Evolutionary conservation across 148 eudicot species (phyloP), one percentile per base, ranked within the genome.

Genomic region (Heliosperma pusillum): DNA sequence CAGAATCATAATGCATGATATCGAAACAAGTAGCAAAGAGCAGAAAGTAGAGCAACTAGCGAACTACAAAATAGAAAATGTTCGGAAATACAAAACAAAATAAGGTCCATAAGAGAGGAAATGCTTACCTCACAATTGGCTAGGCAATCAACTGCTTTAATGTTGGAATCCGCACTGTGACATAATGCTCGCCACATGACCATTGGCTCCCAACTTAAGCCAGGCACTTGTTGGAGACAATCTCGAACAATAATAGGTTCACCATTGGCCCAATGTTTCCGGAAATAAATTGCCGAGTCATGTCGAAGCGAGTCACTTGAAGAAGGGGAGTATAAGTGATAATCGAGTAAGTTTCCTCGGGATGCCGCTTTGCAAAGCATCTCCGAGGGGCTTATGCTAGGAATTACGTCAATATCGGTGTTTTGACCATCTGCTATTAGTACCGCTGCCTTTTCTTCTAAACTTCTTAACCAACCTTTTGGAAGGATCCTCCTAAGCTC

Each of bases 151-250:
- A 89, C 80, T 16, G 94, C 97, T 88, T 87, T 85, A 52, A 83
- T 82, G 11, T 57, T 75, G 4, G 79, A 68, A 81, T 90, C 93
- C 63, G 74, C 52, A 27, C 79, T 78, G 65, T 90, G 91, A 79
- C 90, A 82, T 19, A 95, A 80, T 16, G 94, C 99, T 72, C 99
- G 91, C 86, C 85, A 86, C 94, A 95, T 89, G 13, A 90, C 97
- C 88, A 77, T 89, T 19, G 99, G 99, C 58, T 95, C 99, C 99
- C 99, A 95, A 72, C 99, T 95, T 61, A 95, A 81, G 13, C 99
- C 96, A 76, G 79, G 67, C 12, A 92, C 84, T 75, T 79, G 83
- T 44, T 83, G 85, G 29, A 95, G 82, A 71, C 86, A 87, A 78
- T 95, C 78, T 45, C 70, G 83, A 64, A 90, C 94, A 77, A 95